These are phyloP conservation scores for Thielaviopsis ethacetica DNA, from an alignment of 2,329 filamentous ascomycete genomes.

Conservation along the genomic window DNA sequence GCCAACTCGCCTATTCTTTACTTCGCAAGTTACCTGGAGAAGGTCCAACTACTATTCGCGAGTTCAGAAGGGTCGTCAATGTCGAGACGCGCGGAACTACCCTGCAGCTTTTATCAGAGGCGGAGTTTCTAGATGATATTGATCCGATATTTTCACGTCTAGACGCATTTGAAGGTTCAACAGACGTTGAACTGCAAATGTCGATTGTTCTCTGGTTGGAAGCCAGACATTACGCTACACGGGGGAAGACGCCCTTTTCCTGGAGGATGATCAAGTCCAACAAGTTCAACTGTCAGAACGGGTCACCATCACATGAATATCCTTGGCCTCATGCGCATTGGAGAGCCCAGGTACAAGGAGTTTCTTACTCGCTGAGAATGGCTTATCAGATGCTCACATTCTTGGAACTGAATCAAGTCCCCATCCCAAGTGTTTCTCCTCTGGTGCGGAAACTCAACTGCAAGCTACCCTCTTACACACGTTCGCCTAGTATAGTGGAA, in stretches of 20 bases:
- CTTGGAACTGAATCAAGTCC: not conserved
- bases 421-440: not conserved
- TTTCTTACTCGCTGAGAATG: not conserved
- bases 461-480: not conserved
- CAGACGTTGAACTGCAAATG: not conserved
- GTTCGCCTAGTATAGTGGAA: not conserved
- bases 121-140: not conserved
- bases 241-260: not conserved
- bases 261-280: not conserved
- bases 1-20: conserved; percentile 38
- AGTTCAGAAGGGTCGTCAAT: conserved; percentile 20
- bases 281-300: not conserved
- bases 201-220: not conserved
- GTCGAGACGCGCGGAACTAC: not conserved
- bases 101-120: not conserved
- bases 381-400: not conserved
- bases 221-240: not conserved
- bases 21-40: conserved; percentile 17
- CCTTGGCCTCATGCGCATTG: not conserved
- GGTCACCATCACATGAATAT: not conserved
- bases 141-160: not conserved
- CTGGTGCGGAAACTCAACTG: not conserved
- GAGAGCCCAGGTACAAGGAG: not conserved
- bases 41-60: conserved; percentile 16
- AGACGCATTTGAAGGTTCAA: not conserved